Evolutionary conservation across 345 rosid genomes (phyloP).

Genomic region (Eucalyptus paniculata): DNA sequence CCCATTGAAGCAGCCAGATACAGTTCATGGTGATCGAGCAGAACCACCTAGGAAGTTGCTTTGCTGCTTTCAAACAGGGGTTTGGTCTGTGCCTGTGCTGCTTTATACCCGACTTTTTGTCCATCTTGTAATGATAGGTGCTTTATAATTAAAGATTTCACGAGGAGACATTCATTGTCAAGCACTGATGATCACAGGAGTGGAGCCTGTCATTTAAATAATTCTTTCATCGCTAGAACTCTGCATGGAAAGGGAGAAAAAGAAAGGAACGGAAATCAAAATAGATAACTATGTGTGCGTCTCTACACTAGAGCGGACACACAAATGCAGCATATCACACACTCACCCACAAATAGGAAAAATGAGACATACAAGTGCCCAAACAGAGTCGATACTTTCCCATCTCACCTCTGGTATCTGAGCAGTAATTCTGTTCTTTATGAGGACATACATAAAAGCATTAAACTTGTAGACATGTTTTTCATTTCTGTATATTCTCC

Average conservation of each 20-base stretch:
- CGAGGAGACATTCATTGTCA: neutral
- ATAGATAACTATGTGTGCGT: neutral
- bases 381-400: neutral
- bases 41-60: neutral
- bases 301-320: neutral
- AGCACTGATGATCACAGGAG: neutral
- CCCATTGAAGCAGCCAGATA: neutral
- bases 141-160: neutral
- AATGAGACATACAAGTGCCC: neutral
- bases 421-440: neutral
- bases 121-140: neutral
- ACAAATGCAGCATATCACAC: neutral
- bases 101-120: neutral
- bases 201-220: conserved; percentile 1
- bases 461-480: neutral
- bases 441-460: neutral
- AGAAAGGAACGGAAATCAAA: neutral
- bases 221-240: conserved; percentile 24
- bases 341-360: neutral
- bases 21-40: neutral
- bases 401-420: neutral
- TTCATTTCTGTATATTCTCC: neutral
- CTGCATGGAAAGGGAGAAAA: conserved; percentile 3
- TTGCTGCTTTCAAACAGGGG: neutral
- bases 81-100: neutral